Conservation (phyloP, 2,329 filamentous ascomycete genomes). For the Colletotrichum phormii region DNA sequence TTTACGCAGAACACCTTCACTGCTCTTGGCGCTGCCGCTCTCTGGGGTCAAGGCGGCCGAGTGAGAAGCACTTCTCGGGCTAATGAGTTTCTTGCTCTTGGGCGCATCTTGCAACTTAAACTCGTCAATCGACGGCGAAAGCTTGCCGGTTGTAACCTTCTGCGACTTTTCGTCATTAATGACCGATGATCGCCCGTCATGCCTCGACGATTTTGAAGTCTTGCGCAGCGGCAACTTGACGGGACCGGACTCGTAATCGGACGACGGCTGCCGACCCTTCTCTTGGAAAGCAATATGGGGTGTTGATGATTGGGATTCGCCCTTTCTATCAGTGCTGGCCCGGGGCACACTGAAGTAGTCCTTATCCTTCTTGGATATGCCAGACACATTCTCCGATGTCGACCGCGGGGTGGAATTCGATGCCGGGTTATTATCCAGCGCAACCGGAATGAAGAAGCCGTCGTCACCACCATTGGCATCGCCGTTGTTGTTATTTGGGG, state of each 20-base stretch:
- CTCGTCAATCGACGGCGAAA: slow-evolving; percentile 60
- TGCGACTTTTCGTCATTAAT: slow-evolving; percentile 51
- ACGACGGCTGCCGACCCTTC: slow-evolving; percentile 75
- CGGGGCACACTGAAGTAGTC: slow-evolving; percentile 70
- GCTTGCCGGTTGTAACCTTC: slow-evolving; percentile 50
- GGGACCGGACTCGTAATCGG: slow-evolving; percentile 63
- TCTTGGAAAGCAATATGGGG: slow-evolving; percentile 96
- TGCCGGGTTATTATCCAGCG: slow-evolving; percentile 76
- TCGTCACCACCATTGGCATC: slow-evolving; percentile 62
- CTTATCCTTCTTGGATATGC: slow-evolving; percentile 61
- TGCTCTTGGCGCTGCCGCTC: slow-evolving; percentile 47
- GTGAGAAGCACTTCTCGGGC: slow-evolving; percentile 58
- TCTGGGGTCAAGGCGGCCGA: slow-evolving; percentile 54
- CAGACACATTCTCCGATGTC: slow-evolving; percentile 58
- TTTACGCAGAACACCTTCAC: slow-evolving; percentile 50
- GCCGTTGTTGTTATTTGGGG: slow-evolving; percentile 50
- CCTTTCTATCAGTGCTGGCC: slow-evolving; percentile 57
- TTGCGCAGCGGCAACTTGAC: slow-evolving; percentile 61
- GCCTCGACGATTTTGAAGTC: slow-evolving; percentile 58
- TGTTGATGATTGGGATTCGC: slow-evolving; percentile 68
- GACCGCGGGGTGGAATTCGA: slow-evolving; percentile 66
- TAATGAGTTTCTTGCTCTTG: slow-evolving; percentile 65
- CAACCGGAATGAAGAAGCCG: slow-evolving; percentile 81
- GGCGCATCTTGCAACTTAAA: slow-evolving; percentile 88
- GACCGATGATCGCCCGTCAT: slow-evolving; percentile 25